Conservation (phyloP, 371 early-diverging fungal genomes). For the Mortierella sp. region DNA sequence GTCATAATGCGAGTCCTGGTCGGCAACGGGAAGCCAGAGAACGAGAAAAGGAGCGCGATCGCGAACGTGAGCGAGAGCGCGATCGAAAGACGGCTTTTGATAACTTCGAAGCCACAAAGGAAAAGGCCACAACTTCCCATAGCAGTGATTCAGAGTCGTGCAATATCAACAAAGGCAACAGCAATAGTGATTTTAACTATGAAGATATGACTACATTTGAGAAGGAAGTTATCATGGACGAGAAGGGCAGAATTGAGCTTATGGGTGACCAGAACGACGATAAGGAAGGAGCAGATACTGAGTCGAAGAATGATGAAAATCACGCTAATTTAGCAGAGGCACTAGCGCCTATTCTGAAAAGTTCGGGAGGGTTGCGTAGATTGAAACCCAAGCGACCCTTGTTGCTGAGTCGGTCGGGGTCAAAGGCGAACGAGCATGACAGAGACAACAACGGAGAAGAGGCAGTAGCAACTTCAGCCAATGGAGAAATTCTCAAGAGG, state of each 20-base stretch:
- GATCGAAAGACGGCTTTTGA: constrained; percentile 30
- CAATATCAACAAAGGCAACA: not conserved
- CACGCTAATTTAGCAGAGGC: not conserved
- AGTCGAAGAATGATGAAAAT: constrained; percentile 1
- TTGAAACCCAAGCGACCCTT: constrained; percentile 42
- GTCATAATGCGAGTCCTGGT: constrained; percentile 27
- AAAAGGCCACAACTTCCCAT: not conserved
- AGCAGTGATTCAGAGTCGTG: constrained; percentile 28
- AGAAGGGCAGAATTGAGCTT: constrained; percentile 12
- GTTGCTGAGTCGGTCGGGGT: constrained; percentile 4
- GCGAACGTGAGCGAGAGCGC: constrained; percentile 41
- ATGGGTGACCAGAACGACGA: not conserved
- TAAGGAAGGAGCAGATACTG: not conserved
- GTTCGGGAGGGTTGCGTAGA: constrained; percentile 11
- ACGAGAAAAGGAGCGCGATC: constrained; percentile 47
- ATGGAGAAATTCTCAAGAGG: constrained; percentile 8
- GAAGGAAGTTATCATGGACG: not conserved
- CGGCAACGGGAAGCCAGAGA: constrained; percentile 36
- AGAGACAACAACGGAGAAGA: constrained; percentile 2
- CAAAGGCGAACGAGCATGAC: constrained; percentile 12
- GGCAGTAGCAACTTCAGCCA: not conserved
- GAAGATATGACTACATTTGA: constrained; percentile 5
- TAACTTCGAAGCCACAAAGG: constrained; percentile 14
- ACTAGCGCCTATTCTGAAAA: constrained; percentile 3
- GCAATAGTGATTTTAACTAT: not conserved